These are phyloP conservation scores for Suhomyces kunorum DNA, from an alignment of 1,139 yeast genomes.

Conservation along the genomic window DNA sequence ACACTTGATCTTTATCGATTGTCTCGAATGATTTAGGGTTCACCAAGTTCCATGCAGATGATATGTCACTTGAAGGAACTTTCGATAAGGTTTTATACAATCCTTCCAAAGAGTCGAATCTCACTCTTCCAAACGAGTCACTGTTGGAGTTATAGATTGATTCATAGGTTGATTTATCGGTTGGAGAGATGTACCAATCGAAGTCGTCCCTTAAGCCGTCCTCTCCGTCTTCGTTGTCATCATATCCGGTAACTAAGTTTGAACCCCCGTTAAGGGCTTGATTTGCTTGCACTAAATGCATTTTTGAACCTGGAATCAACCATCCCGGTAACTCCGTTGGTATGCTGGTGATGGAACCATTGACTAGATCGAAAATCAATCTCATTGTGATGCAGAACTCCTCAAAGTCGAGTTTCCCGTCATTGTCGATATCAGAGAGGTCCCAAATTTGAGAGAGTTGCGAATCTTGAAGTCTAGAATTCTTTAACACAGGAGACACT, in stretches of 20 bases:
- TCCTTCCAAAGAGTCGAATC: slow-evolving; percentile 68
- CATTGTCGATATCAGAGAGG: slow-evolving; percentile 87
- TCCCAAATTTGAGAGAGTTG: slow-evolving; percentile 87
- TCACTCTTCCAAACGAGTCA: slow-evolving; percentile 81
- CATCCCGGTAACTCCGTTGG: slow-evolving; percentile 82
- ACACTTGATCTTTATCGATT: slow-evolving; percentile 89
- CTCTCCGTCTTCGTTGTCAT: slow-evolving; percentile 55
- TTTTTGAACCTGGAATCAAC: slow-evolving; percentile 88
- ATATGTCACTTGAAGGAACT: slow-evolving; percentile 84
- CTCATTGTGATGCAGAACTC: slow-evolving; percentile 98
- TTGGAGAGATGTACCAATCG: slow-evolving; percentile 96
- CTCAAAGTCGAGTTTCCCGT: slow-evolving; percentile 90
- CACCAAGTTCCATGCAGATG: slow-evolving; percentile 92
- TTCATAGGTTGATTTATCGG: slow-evolving; percentile 77
- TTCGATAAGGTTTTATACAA: slow-evolving; percentile 67
- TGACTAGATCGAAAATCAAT: slow-evolving; percentile 84
- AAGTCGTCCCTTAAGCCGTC: slow-evolving; percentile 64
- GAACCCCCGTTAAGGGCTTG: slow-evolving; percentile 48
- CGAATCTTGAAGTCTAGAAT: slow-evolving; percentile 76
- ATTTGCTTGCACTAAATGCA: slow-evolving; percentile 80
- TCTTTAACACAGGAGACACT: slow-evolving; percentile 83
- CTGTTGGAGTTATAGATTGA: slow-evolving; percentile 72
- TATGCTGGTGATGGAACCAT: slow-evolving; percentile 62
- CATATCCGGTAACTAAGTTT: slow-evolving; percentile 8
- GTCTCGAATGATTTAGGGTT: slow-evolving; percentile 86